Base-by-base conservation (phyloP, 208 protist genomes). In the Phytomonas serpens region DNA sequence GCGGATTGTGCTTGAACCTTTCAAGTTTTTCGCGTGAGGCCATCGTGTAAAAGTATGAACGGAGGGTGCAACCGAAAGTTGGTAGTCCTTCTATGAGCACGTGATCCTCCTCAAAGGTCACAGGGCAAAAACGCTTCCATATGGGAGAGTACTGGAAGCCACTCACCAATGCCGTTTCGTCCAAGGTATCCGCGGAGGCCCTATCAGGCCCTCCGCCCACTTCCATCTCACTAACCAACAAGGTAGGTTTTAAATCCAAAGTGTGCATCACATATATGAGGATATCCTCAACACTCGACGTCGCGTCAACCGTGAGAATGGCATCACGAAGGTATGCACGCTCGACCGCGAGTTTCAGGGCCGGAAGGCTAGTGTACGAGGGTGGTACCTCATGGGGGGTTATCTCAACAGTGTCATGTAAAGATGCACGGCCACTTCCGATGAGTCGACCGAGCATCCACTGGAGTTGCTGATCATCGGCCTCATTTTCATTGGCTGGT, bases 101-200 rank as follows among this genome's bases (percentile, higher is more conserved):
- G 23, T 75, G 73, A 66, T 86, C 81, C 52, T 93, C 81, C 5
- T 67, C 36, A 61, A 83, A 87, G 9, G 89, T 93, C 3, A 97
- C 92, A 2, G 92, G 92, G 71, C 92, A 97, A 77, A 81, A 92
- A 19, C 78, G 81, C 72, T 90, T 89, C 88, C 88, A 97, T 27
- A 77, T 61, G 14, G 72, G 73, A 0, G 78, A 93, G 27, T 70
- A 69, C 5, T 74, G 38, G 11, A 76, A 73, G 7, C 78, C 80
- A 34, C 70, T 75, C 13, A 71, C 68, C 23, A 51, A 19, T 14
- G 87, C 80, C 63, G 75, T 66, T 61, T 88, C 87, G 27, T 77
- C 73, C 23, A 80, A 67, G 79, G 70, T 61, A 63, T 75, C 30
- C 19, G 32, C 5, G 14, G 47, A 31, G 33, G 37, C 19, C 23